Percentiles rank a stretch among this genome's conserved stretches.
phyloP scores from a whole-genome alignment of 2,329 filamentous ascomycete species.

The Penicillium sp. region DNA sequence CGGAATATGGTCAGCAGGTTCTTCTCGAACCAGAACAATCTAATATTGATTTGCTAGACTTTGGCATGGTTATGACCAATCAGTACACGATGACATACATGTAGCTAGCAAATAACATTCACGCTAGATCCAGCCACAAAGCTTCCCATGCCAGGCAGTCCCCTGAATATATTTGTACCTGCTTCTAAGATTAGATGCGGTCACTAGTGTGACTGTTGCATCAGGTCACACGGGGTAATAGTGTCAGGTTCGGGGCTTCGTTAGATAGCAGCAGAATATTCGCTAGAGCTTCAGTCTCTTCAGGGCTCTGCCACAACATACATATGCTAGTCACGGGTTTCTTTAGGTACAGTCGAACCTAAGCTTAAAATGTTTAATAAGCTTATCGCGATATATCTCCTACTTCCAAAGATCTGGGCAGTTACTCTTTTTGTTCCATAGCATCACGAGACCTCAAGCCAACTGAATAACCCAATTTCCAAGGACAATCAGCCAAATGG shows the following conservation, averaged over 20 bases:
- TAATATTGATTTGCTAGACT: conserved; percentile 12
- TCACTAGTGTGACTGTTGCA: too few species aligned
- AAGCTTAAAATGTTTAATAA: too few species aligned
- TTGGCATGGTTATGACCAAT: not conserved
- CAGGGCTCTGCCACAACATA: too few species aligned
- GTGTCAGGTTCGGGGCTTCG: too few species aligned
- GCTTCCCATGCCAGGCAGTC: too few species aligned
- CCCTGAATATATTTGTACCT: too few species aligned
- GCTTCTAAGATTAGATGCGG: too few species aligned
- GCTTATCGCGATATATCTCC: not conserved
- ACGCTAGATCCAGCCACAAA: not conserved
- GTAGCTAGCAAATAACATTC: not conserved
- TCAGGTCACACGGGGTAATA: too few species aligned
- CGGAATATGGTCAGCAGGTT: conserved; percentile 7
- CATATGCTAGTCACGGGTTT: too few species aligned
- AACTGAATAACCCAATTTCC: not conserved
- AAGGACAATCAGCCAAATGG: not conserved
- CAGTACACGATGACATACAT: not conserved
- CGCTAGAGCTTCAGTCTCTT: too few species aligned
- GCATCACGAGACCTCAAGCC: not conserved
- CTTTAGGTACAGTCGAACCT: too few species aligned
- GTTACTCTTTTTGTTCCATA: not conserved
- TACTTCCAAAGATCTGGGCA: not conserved
- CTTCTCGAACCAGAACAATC: conserved; percentile 9
- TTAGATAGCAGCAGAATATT: too few species aligned